Conservation (phyloP, 495 filamentous ascomycete genomes). For the Aspergillus incahuasiensis region DNA sequence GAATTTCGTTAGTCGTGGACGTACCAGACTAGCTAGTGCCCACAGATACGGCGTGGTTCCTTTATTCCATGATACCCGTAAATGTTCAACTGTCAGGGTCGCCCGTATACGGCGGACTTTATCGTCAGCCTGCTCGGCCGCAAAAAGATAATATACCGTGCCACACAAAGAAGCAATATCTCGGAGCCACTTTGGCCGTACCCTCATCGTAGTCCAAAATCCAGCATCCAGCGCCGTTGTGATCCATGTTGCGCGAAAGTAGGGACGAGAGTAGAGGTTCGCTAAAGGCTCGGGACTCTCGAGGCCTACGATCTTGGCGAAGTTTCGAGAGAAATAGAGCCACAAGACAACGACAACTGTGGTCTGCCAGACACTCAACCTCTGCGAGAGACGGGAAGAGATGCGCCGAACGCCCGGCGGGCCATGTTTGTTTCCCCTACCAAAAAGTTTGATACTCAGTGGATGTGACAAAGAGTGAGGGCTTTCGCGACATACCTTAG, state of each 20-base stretch:
- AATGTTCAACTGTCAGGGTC: slow-evolving; percentile 81
- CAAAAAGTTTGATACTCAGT: background rate
- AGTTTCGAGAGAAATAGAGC: slow-evolving; percentile 87
- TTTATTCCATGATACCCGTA: slow-evolving; percentile 95
- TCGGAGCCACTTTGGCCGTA: slow-evolving; percentile 73
- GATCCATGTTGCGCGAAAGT: slow-evolving; percentile 97
- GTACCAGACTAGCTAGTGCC: slow-evolving; percentile 61
- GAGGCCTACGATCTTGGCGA: slow-evolving; percentile 84
- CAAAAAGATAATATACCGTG: slow-evolving; percentile 81
- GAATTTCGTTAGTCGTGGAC: slow-evolving; percentile 75
- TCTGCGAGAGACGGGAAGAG: slow-evolving; percentile 62
- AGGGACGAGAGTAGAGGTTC: slow-evolving; percentile 90
- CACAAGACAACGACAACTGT: slow-evolving; percentile 83
- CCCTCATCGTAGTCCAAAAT: slow-evolving; percentile 97
- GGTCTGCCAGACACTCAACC: slow-evolving; percentile 82
- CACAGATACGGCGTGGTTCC: slow-evolving; percentile 76
- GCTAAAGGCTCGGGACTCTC: slow-evolving; percentile 91
- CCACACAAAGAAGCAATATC: slow-evolving; percentile 81
- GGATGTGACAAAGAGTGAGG: background rate
- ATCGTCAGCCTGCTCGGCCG: slow-evolving; percentile 91
- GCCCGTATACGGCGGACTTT: slow-evolving; percentile 91
- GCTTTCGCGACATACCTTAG: slow-evolving; percentile 48
- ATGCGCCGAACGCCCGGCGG: slow-evolving; percentile 70
- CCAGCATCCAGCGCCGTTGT: slow-evolving; percentile 92
- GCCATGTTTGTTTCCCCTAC: slow-evolving; percentile 80